phyloP scores from a whole-genome alignment of 73 alveolate genomes.

The Tetrahymena elliotti region DNA sequence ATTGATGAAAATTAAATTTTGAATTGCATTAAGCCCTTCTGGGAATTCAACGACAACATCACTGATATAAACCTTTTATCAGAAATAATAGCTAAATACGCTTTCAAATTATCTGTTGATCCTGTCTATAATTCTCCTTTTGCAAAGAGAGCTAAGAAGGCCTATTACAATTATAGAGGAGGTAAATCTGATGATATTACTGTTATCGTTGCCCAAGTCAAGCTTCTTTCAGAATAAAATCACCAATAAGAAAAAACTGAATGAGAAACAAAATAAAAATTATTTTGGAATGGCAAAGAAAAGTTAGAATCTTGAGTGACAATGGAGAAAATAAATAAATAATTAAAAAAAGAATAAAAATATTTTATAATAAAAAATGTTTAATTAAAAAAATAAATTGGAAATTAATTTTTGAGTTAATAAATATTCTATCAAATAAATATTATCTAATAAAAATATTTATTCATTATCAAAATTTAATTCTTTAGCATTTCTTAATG shows the following conservation, averaged over 20 bases:
- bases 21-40: conserved; percentile 45
- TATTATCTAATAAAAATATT: too few relatives aligned
- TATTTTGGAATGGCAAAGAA: too few relatives aligned
- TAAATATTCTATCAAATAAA: too few relatives aligned
- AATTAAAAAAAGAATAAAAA: too few relatives aligned
- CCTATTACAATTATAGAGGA: conserved; percentile 45
- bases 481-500: too few relatives aligned
- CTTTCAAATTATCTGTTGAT: conserved; percentile 51
- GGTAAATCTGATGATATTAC: conserved; percentile 83
- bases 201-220: conserved; percentile 58
- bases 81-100: conserved; percentile 52
- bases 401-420: too few relatives aligned
- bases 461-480: too few relatives aligned
- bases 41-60: conserved; percentile 26
- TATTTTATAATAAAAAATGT: too few relatives aligned
- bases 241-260: neutral
- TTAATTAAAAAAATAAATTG: too few relatives aligned
- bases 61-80: conserved; percentile 54
- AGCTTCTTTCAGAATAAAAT: neutral
- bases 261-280: neutral
- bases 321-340: too few relatives aligned
- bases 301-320: too few relatives aligned
- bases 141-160: conserved; percentile 62
- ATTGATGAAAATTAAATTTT: conserved; percentile 48
- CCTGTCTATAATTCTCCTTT: conserved; percentile 57